A percentile compares a stretch with the other conserved stretches of the same genome.
Evolutionary conservation across 805 yeast genomes (phyloP).

Genomic region (Ogataea siamensis): DNA sequence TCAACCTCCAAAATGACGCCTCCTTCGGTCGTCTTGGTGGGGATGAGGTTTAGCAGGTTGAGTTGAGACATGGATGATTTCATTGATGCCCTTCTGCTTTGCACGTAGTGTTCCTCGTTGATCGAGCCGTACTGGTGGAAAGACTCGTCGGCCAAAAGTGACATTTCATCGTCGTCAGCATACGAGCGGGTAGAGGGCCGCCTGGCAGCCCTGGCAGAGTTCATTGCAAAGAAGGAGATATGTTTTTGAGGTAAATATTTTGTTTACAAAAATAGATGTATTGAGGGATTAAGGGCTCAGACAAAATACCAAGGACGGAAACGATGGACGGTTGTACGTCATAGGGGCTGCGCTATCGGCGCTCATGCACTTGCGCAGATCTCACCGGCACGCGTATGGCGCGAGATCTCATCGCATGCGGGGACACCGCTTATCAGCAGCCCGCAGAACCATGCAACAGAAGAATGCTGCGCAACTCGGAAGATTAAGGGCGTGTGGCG

Average conservation of each 20-base stretch:
- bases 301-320: too few relatives aligned
- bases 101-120: conserved; percentile 25
- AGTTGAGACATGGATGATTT: conserved; percentile 19
- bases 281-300: too few relatives aligned
- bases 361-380: too few relatives aligned
- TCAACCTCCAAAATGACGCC: conserved; percentile 39
- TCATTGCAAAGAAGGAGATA: not conserved
- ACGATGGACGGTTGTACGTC: too few relatives aligned
- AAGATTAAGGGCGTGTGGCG: conserved; percentile 64
- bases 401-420: too few relatives aligned
- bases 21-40: conserved; percentile 24
- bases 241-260: not conserved
- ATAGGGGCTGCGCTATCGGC: too few relatives aligned
- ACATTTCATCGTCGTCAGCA: conserved; percentile 14
- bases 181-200: conserved; percentile 16
- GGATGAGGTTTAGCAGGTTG: conserved; percentile 19
- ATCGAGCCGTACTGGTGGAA: conserved; percentile 25
- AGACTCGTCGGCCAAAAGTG: conserved; percentile 17
- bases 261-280: not conserved
- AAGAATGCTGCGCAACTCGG: not conserved
- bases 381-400: too few relatives aligned
- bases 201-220: conserved; percentile 7
- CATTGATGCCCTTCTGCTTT: conserved; percentile 31
- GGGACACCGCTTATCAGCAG: not conserved
- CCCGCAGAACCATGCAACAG: not conserved